phyloP scores from a whole-genome alignment of 352 stramenopile genomes.

The Pythium sp. region DNA sequence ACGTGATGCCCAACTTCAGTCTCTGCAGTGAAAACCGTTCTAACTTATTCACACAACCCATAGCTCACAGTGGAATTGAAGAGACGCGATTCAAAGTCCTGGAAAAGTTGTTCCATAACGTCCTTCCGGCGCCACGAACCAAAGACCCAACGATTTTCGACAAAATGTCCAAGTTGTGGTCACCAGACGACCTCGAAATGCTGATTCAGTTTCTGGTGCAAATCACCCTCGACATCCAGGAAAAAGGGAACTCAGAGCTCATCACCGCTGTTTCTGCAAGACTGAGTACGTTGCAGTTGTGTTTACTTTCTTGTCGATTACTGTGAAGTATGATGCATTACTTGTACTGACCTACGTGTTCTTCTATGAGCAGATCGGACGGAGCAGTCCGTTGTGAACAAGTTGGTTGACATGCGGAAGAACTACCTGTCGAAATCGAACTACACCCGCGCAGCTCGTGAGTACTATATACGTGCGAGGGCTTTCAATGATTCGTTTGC shows the following conservation, averaged over 20 bases:
- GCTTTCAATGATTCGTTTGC: neutral
- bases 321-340: neutral
- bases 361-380: conserved; percentile 34
- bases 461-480: conserved; percentile 12
- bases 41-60: neutral
- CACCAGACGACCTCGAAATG: conserved; percentile 43
- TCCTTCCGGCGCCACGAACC: conserved; percentile 29
- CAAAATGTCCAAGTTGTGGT: conserved; percentile 52
- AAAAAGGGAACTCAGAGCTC: conserved; percentile 39
- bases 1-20: neutral
- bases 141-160: conserved; percentile 24
- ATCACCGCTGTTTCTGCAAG: conserved; percentile 28
- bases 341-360: neutral
- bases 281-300: conserved; percentile 17
- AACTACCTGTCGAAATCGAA: conserved; percentile 42
- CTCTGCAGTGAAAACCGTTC: neutral
- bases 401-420: conserved; percentile 54
- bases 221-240: conserved; percentile 63
- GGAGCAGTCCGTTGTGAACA: conserved; percentile 50
- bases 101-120: conserved; percentile 44
- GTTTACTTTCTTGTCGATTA: neutral
- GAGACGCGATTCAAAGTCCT: conserved; percentile 37
- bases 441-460: conserved; percentile 45
- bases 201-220: conserved; percentile 57
- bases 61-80: conserved; percentile 25